Conservation (phyloP, 2,329 filamentous ascomycete genomes). For the Aspergillus amoenus region DNA sequence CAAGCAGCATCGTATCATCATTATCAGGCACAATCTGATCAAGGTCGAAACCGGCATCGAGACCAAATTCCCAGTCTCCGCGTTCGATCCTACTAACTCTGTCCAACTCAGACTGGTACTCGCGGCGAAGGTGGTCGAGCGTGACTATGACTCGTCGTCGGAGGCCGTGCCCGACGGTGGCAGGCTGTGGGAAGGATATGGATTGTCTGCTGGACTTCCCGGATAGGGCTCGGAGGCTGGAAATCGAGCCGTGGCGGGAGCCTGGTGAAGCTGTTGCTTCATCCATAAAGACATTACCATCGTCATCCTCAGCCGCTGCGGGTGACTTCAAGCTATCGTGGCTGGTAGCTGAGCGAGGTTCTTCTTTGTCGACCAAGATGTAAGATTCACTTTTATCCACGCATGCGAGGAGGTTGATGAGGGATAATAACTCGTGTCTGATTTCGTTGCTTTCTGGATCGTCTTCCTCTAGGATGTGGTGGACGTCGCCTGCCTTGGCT, state of each 20-base stretch:
- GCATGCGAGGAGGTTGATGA: slow-evolving; percentile 90
- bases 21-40: slow-evolving; percentile 26
- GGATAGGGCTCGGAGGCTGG: slow-evolving; percentile 20
- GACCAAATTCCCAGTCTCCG: slow-evolving; percentile 78
- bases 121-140: slow-evolving; percentile 78
- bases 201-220: slow-evolving; percentile 25
- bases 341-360: slow-evolving; percentile 20
- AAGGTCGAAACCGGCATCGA: slow-evolving; percentile 18
- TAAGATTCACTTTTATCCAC: slow-evolving; percentile 81
- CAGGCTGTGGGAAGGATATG: slow-evolving; percentile 9
- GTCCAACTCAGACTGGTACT: slow-evolving; percentile 89
- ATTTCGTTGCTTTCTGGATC: slow-evolving; percentile 55
- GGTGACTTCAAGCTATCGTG: slow-evolving; percentile 33
- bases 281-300: slow-evolving; percentile 41
- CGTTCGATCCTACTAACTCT: slow-evolving; percentile 82
- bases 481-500: slow-evolving; percentile 33
- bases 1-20: slow-evolving; percentile 39
- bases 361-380: slow-evolving; percentile 54
- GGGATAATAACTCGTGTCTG: slow-evolving; percentile 72
- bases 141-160: slow-evolving; percentile 75
- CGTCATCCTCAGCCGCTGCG: slow-evolving; percentile 31
- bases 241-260: slow-evolving; percentile 18
- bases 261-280: slow-evolving; percentile 27
- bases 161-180: slow-evolving; percentile 2
- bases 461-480: slow-evolving; percentile 36